Base-by-base conservation (phyloP, 2,329 filamentous ascomycete genomes). In the Leptoxyphium fumago region DNA sequence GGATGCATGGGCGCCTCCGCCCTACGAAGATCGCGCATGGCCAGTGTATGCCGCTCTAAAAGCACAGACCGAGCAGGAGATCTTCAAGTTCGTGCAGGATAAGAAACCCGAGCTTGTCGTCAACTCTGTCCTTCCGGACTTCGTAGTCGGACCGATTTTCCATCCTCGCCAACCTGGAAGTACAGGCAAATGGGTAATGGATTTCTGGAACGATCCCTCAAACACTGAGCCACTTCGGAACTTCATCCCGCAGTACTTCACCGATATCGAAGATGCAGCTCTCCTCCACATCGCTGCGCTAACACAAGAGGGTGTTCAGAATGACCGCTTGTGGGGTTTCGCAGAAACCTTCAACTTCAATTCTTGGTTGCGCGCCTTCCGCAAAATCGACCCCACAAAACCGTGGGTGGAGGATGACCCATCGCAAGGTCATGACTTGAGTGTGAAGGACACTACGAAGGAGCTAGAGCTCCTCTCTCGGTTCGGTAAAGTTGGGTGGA, bases 311-410 rank as follows among this genome's bases (percentile, higher is more conserved):
- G 59, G 63, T 1, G 64, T 76, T 0, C 47, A 57, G 2, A 62
- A 64, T 0, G 67, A 78, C 50, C 67, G 76, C 1, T 54, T 80
- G 8, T 75, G 77, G 51, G 75, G 61, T 1, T 74, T 71, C 43
- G 72, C 69, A 0, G 59, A 63, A 1, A 64, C 64, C 0, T 70
- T 64, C 45, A 72, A n/a, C n/a, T n/a, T n/a, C n/a, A n/a, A n/a
- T n/a, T n/a, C n/a, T n/a, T n/a, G n/a, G n/a, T n/a, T n/a, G n/a
- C n/a, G n/a, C n/a, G n/a, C n/a, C n/a, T n/a, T n/a, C n/a, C n/a
- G n/a, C n/a, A n/a, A n/a, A n/a, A n/a, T n/a, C n/a, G n/a, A n/a
- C n/a, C n/a, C n/a, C n/a, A n/a, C n/a, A n/a, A n/a, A n/a, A n/a
- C n/a, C n/a, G n/a, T n/a, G n/a, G n/a, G n/a, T n/a, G n/a, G n/a